These are phyloP conservation scores for Teunomyces kruisii DNA, from an alignment of 805 yeast species.

Conservation along the genomic window DNA sequence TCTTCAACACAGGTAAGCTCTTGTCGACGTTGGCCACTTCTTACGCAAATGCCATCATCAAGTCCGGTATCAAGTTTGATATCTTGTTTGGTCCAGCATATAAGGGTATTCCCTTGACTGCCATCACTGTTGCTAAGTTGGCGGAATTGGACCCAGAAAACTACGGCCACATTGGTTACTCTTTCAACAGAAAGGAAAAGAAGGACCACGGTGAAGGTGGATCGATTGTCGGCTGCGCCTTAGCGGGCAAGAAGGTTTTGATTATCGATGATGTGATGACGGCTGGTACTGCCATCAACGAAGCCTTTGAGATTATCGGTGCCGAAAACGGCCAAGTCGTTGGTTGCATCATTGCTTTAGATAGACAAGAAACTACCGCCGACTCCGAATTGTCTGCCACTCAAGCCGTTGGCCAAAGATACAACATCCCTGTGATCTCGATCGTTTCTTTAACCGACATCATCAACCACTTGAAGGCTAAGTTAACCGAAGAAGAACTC, in stretches of 20 bases:
- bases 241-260: constrained; percentile 69
- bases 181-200: constrained; percentile 96
- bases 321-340: constrained; percentile 70
- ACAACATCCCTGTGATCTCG: constrained; percentile 78
- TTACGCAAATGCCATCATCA: constrained; percentile 85
- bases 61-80: constrained; percentile 80
- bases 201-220: constrained; percentile 99
- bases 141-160: constrained; percentile 87
- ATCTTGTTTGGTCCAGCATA: constrained; percentile 96
- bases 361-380: constrained; percentile 87
- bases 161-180: constrained; percentile 71
- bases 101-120: constrained; percentile 95
- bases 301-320: constrained; percentile 80
- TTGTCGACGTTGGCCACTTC: constrained; percentile 81
- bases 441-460: constrained; percentile 79
- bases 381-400: constrained; percentile 75
- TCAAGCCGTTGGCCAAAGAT: constrained; percentile 67
- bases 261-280: constrained; percentile 97
- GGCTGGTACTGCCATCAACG: constrained; percentile 97
- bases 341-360: constrained; percentile 88
- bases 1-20: constrained; percentile 76
- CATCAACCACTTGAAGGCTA: constrained; percentile 56
- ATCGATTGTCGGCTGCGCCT: constrained; percentile 78
- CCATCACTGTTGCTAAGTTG: constrained; percentile 86
- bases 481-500: constrained; percentile 58